phyloP scores from a whole-genome alignment of 306 rosid species.

The Malus orientalis region DNA sequence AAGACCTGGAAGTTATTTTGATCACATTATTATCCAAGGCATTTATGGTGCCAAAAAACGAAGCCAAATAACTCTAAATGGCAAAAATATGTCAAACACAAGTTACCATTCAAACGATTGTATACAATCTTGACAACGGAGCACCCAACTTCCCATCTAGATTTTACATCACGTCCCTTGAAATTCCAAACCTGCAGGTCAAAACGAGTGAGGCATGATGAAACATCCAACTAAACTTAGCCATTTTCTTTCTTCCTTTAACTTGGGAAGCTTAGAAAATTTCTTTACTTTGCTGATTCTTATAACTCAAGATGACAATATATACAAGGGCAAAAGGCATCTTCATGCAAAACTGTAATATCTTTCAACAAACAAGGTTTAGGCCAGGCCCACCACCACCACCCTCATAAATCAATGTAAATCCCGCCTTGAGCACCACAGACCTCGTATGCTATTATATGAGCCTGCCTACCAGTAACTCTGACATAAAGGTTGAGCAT shows the following conservation, averaged over 20 bases:
- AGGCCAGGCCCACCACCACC: not conserved
- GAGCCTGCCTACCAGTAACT: not conserved
- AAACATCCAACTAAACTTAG: not conserved
- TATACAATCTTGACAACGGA: constrained; percentile 64
- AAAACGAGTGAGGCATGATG: constrained; percentile 9
- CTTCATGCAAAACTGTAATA: not conserved
- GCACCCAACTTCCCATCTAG: constrained; percentile 71
- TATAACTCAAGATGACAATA: not conserved
- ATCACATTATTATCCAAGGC: not conserved
- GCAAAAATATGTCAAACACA: not conserved
- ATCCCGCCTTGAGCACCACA: not conserved
- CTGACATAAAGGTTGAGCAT: not conserved
- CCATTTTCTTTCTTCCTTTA: not conserved
- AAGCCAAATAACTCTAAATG: not conserved
- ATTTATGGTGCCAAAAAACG: not conserved
- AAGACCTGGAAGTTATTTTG: constrained; percentile 54
- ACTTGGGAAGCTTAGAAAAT: not conserved
- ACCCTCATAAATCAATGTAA: not conserved
- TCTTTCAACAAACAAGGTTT: not conserved
- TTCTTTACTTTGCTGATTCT: not conserved
- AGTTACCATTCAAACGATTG: constrained; percentile 78
- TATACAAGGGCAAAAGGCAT: not conserved
- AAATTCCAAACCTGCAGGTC: constrained; percentile 80
- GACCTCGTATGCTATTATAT: not conserved
- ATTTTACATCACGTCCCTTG: constrained; percentile 57